Percentiles rank a stretch among this genome's conserved stretches.
phyloP scores from a whole-genome alignment of 2,329 filamentous ascomycete species.

The Sclerotinia trifoliorum region DNA sequence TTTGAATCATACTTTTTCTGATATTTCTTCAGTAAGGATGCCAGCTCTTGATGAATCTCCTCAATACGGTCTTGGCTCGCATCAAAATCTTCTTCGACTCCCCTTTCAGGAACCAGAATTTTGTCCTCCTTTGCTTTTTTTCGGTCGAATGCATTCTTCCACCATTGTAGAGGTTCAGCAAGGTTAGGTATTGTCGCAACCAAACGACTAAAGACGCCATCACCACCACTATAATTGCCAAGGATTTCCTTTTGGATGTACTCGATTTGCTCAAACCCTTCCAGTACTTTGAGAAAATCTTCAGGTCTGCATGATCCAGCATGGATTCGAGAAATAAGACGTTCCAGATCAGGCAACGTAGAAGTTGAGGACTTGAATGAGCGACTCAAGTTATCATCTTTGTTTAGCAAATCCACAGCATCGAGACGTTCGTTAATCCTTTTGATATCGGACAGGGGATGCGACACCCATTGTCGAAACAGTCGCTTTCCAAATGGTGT shows the following conservation, averaged over 20 bases:
- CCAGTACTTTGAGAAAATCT: constrained; percentile 89
- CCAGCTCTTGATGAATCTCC: constrained; percentile 70
- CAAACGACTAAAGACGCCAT: constrained; percentile 80
- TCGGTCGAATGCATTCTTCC: constrained; percentile 91
- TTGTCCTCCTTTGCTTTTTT: constrained; percentile 74
- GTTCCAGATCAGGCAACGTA: constrained; percentile 91
- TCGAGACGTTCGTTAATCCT: constrained; percentile 94
- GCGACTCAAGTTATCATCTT: constrained; percentile 75
- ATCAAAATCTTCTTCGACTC: constrained; percentile 92
- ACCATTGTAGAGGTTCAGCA: constrained; percentile 69
- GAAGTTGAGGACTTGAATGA: constrained; percentile 84
- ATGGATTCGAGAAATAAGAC: constrained; percentile 90
- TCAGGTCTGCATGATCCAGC: constrained; percentile 85
- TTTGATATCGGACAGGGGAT: constrained; percentile 80
- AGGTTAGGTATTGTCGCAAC: constrained; percentile 85
- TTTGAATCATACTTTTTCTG: constrained; percentile 73
- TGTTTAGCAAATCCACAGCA: constrained; percentile 89
- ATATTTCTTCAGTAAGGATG: constrained; percentile 67
- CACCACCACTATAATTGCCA: constrained; percentile 68
- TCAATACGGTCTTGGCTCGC: constrained; percentile 73
- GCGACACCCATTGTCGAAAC: constrained; percentile 96
- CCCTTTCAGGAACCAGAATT: constrained; percentile 78
- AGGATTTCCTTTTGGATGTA: constrained; percentile 80
- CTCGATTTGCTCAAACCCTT: constrained; percentile 97
- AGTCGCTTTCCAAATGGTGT: constrained; percentile 96